Evolutionary conservation across 2,329 filamentous ascomycete genomes (phyloP).

Genomic region (Botryotinia globosa): DNA sequence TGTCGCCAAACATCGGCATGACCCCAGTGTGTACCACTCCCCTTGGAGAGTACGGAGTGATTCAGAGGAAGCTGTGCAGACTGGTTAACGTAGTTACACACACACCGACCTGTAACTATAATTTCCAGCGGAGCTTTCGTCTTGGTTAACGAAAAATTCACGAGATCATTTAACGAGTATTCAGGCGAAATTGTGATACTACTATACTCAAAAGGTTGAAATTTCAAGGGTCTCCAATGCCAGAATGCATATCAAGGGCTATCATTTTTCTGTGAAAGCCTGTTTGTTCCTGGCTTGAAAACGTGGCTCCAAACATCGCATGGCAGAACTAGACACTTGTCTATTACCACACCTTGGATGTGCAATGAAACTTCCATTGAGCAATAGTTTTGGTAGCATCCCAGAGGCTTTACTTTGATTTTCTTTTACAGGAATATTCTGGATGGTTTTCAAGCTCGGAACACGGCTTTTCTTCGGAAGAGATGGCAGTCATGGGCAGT

Average conservation of each 20-base stretch:
- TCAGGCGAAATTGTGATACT: background rate
- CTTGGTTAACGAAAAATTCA: too few species aligned
- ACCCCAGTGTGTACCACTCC: background rate
- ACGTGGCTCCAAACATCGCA: background rate
- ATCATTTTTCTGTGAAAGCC: background rate
- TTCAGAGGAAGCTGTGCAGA: too few species aligned
- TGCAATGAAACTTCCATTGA: background rate
- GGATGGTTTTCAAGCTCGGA: background rate
- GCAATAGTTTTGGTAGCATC: background rate
- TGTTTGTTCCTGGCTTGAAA: background rate
- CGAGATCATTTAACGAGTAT: too few species aligned
- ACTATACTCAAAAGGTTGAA: background rate
- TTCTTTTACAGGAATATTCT: background rate
- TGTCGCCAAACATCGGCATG: background rate
- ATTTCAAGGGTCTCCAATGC: background rate
- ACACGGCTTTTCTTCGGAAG: background rate
- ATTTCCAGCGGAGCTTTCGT: background rate
- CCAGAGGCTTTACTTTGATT: background rate
- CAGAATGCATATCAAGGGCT: background rate
- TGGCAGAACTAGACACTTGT: slow-evolving; percentile 2
- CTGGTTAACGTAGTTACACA: background rate
- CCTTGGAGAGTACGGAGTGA: background rate
- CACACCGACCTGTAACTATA: background rate
- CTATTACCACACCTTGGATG: background rate
- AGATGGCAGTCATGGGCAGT: background rate